phyloP scores from a whole-genome alignment of 768 basidiomycete genomes.

The Calocybe cyanea region DNA sequence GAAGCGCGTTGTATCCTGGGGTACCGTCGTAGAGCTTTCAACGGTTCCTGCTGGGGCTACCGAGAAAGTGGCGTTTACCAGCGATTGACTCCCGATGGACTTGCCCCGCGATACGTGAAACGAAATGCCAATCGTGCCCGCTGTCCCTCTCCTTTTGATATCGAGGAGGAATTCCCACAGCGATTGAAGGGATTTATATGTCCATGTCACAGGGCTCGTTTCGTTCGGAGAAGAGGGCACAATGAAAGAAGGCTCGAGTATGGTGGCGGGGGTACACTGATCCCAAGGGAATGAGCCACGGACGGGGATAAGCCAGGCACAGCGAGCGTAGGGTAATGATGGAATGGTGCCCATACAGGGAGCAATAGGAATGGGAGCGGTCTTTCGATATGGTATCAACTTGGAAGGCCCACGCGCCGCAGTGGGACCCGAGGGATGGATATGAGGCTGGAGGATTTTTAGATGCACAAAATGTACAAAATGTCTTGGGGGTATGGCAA shows the following conservation, averaged over 20 bases:
- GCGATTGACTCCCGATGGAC: too few species aligned
- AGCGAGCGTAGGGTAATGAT: conserved; percentile 32
- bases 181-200: conserved; percentile 31
- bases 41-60: too few species aligned
- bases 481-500: conserved; percentile 13
- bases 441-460: conserved; percentile 29
- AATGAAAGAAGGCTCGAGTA: conserved; percentile 29
- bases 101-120: conserved; percentile 30
- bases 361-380: conserved; percentile 31
- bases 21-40: too few species aligned
- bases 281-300: conserved; percentile 51
- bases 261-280: conserved; percentile 35
- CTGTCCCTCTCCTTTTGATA: conserved; percentile 29
- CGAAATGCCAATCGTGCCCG: conserved; percentile 48
- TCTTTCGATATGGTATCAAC: conserved; percentile 30
- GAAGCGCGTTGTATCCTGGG: too few species aligned
- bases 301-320: conserved; percentile 57
- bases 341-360: conserved; percentile 23
- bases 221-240: conserved; percentile 14
- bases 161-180: conserved; percentile 51
- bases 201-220: conserved; percentile 41
- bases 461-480: conserved; percentile 11
- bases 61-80: too few species aligned
- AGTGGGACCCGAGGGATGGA: conserved; percentile 24
- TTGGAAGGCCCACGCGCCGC: conserved; percentile 17